Evolutionary conservation across 129 eudicot genomes (phyloP), one percentile per base, ranked within the genome.

Genomic region (Gnaphalium uliginosum): DNA sequence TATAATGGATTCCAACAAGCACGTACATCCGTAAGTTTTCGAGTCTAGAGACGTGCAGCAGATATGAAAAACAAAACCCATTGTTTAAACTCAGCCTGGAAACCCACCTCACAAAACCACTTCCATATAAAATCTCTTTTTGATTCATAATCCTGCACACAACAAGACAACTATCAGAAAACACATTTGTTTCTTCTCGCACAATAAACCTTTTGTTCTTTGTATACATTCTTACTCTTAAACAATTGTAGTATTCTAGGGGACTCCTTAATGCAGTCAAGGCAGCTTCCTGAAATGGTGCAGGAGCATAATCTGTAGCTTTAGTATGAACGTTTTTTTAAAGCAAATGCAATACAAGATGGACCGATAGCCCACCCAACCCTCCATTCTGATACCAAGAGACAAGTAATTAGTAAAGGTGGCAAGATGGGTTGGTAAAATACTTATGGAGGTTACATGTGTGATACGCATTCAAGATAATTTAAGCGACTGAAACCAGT

Each of bases 201-300:
- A 21, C 62, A 53, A 9, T 39, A 37, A 37, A 39, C 46, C 14
- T 39, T 39, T 39, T 10, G 14, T 39, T 57, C 24, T 62, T 70
- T 22, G 4, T 59, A 59, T 51, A 19, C 2, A 66, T 18, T 24
- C 91, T 63, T 89, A 89, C 97, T 66, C 25, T 60, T 84, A 95
- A 68, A 58, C 85, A 82, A 50, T 76, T 86, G 54, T 84, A 91
- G 86, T 82, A 95, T 35, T 81, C 79, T 30, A 74, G 81, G 30
- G 97, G 78, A 69, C 97, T 91, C 25, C 76, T 85, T 53, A 91
- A 86, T 57, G 99, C 97, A 66, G 87, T 78, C 88, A 95, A 87
- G 77, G 99, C 96, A 50, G 99, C 99, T 86, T 95, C 97, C 86
- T 91, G 97, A 75, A 95, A 95, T 46, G 96, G 97, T 54, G 99